Evolutionary conservation across 2,329 filamentous ascomycete genomes (phyloP), one percentile per base, ranked within the genome.

Genomic region (Monilinia aucupariae): DNA sequence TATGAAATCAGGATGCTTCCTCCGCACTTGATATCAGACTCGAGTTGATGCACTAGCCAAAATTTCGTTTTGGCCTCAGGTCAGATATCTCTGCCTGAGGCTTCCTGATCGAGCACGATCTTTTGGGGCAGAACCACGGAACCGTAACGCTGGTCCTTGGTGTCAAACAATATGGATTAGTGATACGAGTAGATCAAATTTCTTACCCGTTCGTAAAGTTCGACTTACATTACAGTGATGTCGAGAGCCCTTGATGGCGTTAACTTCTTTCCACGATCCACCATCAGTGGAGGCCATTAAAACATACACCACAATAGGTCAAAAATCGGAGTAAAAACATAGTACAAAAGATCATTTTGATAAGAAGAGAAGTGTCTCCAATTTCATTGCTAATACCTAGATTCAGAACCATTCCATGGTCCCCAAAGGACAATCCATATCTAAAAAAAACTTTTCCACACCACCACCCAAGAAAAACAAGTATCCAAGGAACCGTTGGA

Each of bases 371-470:
- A 47, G 15, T 52, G 17, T 20, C 20, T 15, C 27, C 37, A 53
- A 8, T 47, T 53, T 34, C 22, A 43, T 53, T 41, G 58, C 58
- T 54, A 43, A 54, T 61, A 53, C 47, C 32, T 56, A 48, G 6
- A 41, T 56, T 20, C 56, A 51, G 32, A 58, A 49, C 25, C 22
- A 62, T 34, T 58, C 43, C 34, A 48, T 49, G 45, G 20, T 51
- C 59, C 51, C 41, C 53, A 62, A 59, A 45, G 30, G 27, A 47
- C 51, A 45, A 27, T 59, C 54, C 37, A 49, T 43, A 63, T 59
- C 54, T 52, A 63, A 45, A 62, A 63, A 45, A 62, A 66, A 55
- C 43, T 59, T 64, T 64, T 64, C 27, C 51, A 41, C 49, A 43
- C 37, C 51, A 61, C 59, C 58, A 54, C 45, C 61, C 39, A 54